A percentile compares a stretch with the other conserved stretches of the same genome.
phyloP scores from a whole-genome alignment of 805 yeast genomes.

The Isabelozyma pseudorhagii region DNA sequence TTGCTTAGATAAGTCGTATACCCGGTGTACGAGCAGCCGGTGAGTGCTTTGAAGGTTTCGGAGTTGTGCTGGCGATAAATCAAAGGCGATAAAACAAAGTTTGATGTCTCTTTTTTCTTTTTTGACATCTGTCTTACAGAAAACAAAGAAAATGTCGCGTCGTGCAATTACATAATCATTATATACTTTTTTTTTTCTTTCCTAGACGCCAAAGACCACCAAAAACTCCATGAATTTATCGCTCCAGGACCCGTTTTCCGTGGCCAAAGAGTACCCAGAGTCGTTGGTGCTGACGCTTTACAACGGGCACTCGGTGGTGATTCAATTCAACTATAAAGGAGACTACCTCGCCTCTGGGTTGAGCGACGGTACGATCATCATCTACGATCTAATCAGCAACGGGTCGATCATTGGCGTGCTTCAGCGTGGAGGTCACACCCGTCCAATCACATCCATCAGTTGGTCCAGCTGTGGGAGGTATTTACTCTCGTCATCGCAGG shows the following conservation, averaged over 20 bases:
- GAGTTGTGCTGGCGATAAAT: neutral
- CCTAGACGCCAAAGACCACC: no score
- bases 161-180: neutral
- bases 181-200: neutral
- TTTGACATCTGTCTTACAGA: neutral
- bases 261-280: conserved; percentile 90
- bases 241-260: conserved; percentile 84
- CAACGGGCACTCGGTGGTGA: conserved; percentile 62
- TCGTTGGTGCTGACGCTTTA: conserved; percentile 67
- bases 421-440: conserved; percentile 54
- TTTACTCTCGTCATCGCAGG: conserved; percentile 69
- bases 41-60: neutral
- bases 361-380: conserved; percentile 66
- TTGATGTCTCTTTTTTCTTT: neutral
- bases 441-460: conserved; percentile 66
- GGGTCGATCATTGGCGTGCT: conserved; percentile 53
- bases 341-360: conserved; percentile 85
- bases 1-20: no score
- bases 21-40: no score
- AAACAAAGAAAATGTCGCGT: neutral
- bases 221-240: conserved; percentile 62
- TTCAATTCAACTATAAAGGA: conserved; percentile 70
- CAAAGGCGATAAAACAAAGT: no score
- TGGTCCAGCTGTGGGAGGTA: conserved; percentile 78
- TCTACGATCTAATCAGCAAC: conserved; percentile 70